Evolutionary conservation across 2,329 filamentous ascomycete genomes (phyloP), one percentile per base, ranked within the genome.

Genomic region (Ophiostoma pallidulum): DNA sequence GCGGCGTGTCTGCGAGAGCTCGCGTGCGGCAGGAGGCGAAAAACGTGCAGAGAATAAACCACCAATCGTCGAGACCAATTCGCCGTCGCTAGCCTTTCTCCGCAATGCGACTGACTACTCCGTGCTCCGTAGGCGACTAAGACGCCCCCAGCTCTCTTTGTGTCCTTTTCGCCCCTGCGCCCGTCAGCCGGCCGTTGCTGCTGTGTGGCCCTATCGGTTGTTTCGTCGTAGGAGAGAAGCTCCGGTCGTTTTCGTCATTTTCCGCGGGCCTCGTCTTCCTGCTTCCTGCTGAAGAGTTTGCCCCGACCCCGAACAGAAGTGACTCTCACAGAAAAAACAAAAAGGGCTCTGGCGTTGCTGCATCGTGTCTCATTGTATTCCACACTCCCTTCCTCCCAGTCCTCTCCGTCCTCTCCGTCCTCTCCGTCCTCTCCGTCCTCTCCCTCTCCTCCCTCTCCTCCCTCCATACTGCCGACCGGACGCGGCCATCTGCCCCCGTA

Each of bases 71-170:
- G 16, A 7, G 28, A 49, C 20, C 28, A 40, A 33, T 38, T 42
- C 18, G 32, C 43, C 28, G 48, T 47, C 39, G 45, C 48, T 53
- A 53, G 51, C 48, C 31, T 42, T 48, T 48, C 51, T 51, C 48
- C 51, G 45, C 48, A 50, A 38, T 37, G 43, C 41, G 41, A 26
- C 39, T 14, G 37, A 12, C 20, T 35, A 42, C 32, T 48, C 26
- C 33, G 13, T 42, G 31, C n/a, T n/a, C n/a, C n/a, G n/a, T n/a
- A n/a, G n/a, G n/a, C n/a, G n/a, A n/a, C n/a, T n/a, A n/a, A n/a
- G 45, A 35, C 28, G 35, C 24, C 26, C 41, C 36, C 22, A 37
- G 41, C 37, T 45, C 43, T 33, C 43, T 40, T 42, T 39, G 46
- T 19, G 42, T 43, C 39, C 43, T 40, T 42, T 39, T 50, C 26